These are phyloP conservation scores for Pythium vanterpoolii DNA, from an alignment of 352 stramenopile genomes.

Conservation along the genomic window DNA sequence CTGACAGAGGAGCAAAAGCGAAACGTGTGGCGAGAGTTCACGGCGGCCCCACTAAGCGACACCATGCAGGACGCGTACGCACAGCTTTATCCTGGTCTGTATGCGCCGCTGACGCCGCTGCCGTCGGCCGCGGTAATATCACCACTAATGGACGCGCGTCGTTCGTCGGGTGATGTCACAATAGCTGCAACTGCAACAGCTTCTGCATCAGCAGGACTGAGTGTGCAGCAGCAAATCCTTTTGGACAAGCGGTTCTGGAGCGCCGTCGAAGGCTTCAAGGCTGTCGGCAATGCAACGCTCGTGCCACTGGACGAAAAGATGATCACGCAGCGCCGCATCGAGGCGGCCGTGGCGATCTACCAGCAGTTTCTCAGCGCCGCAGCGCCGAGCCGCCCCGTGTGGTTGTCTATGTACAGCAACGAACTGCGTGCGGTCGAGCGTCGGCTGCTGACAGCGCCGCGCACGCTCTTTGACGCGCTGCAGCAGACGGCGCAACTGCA, in stretches of 20 bases:
- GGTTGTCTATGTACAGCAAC: constrained; percentile 52
- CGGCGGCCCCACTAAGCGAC: constrained; percentile 27
- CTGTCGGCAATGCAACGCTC: constrained; percentile 28
- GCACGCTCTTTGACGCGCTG: constrained; percentile 46
- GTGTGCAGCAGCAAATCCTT: constrained; percentile 16
- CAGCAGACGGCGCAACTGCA: constrained; percentile 51
- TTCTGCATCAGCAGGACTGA: background rate
- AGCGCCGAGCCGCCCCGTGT: constrained; percentile 23
- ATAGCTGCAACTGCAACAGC: background rate
- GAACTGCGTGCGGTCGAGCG: constrained; percentile 32
- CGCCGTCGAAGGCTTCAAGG: constrained; percentile 53
- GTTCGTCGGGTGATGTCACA: background rate
- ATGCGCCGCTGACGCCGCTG: constrained; percentile 19
- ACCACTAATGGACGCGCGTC: background rate
- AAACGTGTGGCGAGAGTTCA: constrained; percentile 45
- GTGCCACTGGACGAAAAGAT: constrained; percentile 39
- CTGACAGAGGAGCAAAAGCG: constrained; percentile 39
- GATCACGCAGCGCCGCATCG: constrained; percentile 28
- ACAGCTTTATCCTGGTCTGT: constrained; percentile 49
- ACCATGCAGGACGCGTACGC: constrained; percentile 60
- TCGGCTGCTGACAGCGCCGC: constrained; percentile 28
- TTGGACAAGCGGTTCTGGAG: constrained; percentile 61
- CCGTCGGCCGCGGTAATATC: background rate
- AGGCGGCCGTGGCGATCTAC: constrained; percentile 43
- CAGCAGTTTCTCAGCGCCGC: constrained; percentile 36